Base-by-base conservation (phyloP, 352 stramenopile genomes). In the Pythium insidiosum region DNA sequence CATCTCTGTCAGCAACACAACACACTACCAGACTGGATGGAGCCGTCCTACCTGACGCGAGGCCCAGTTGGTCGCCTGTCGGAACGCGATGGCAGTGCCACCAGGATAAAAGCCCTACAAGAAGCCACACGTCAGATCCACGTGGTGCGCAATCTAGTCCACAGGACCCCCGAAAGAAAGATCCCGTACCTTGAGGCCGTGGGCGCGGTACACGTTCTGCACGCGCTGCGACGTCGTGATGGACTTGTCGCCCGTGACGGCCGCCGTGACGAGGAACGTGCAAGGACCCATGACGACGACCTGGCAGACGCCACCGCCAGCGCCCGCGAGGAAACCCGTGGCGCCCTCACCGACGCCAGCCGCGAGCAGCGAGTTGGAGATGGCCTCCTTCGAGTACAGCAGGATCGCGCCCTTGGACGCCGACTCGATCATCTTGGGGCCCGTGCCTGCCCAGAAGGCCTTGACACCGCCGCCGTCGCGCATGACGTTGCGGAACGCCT, bases 401-500 rank as follows among this genome's bases (percentile, higher is more conserved):
- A 96, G 57, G 56, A 96, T 94, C 20, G 82, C 84, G 29, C 85
- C 85, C 53, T 96, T 96, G 48, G 80, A 84, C 18, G 79, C 82
- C 9, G 77, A 92, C 63, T 96, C 85, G 47, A 96, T 82, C 81
- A 96, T 94, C 74, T 96, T 96, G 36, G 85, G 81, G 3, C 81
- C 79, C 12, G 79, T 93, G 38, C 85, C 85, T 2, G 77, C 78
- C 85, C 85, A 96, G 55, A 96, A 95, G 21, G 84, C 83, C 22
- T 56, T 56, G 15, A 89, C 61, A 38, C 85, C 85, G 49, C 75
- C 75, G 44, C 83, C 83, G 25, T 93, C 68, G 36, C 72, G 74
- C 74, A 94, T 92, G 24, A 96, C 83, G 51, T 94, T 95, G 46
- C 65, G 56, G 57, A 96, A 95, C 35, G 85, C 76, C 57, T 94